phyloP scores from a whole-genome alignment of 345 rosid genomes.

The Eucalyptus caleyi region DNA sequence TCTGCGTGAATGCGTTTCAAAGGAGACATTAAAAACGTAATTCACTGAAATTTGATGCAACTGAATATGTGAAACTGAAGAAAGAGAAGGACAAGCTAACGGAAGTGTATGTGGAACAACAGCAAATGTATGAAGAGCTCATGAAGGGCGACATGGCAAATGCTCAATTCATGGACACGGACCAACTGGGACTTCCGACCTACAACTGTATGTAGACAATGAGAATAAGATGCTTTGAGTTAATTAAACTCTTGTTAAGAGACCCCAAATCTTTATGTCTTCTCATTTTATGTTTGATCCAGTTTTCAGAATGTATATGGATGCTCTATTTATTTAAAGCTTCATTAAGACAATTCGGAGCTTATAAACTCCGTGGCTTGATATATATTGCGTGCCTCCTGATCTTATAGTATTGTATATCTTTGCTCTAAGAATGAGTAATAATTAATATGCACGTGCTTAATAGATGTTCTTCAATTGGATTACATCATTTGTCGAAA shows the following conservation, averaged over 20 bases:
- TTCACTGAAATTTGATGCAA: neutral
- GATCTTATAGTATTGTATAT: neutral
- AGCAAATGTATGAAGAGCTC: neutral
- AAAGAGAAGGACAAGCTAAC: neutral
- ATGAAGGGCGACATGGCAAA: neutral
- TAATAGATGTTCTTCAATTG: neutral
- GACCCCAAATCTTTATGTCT: neutral
- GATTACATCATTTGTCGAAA: neutral
- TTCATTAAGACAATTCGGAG: neutral
- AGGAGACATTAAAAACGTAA: neutral
- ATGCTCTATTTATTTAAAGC: neutral
- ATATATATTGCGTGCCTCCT: neutral
- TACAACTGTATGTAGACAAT: neutral
- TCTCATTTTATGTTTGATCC: neutral
- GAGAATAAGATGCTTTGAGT: neutral
- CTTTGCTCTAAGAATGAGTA: neutral
- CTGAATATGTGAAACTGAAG: neutral
- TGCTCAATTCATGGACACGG: neutral
- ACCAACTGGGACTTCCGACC: neutral
- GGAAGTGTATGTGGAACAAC: neutral
- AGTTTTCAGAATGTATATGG: neutral
- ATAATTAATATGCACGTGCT: neutral
- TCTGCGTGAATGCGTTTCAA: neutral
- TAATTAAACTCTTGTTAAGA: neutral
- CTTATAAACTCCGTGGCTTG: neutral